Base-by-base conservation (phyloP, 2,329 filamentous ascomycete genomes). In the Trichophyton verrucosum region DNA sequence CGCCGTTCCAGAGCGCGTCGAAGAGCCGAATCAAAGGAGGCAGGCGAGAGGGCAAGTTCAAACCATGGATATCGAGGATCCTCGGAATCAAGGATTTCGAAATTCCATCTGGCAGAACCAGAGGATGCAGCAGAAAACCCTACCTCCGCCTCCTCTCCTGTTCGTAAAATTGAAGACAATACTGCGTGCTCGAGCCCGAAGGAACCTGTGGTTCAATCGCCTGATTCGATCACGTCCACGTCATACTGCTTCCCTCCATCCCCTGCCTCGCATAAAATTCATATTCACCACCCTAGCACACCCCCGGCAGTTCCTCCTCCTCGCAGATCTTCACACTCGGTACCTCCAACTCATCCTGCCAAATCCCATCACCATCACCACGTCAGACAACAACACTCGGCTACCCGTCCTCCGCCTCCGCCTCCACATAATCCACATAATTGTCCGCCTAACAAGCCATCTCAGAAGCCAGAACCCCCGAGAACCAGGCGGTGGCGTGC, bases 271-370 rank as follows among this genome's bases (percentile, higher is more conserved):
- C 55, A 33, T 24, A 57, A 40, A 24, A 7, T 33, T 4, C 27
- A 36, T 47, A 46, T 8, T 38, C 49, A 15, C 40, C 60, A 27
- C 59, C 59, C 57, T 42, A 60, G 49, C 30, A 58, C 36, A 40
- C 72, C 71, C n/a, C 74, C 74, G 1, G 73, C 73, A n/a, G 64
- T 76, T 8, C 74, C 74, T 24, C 74, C 73, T 44, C 75, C 72
- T 30, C 71, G 72, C 56, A 72, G 74, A 59, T 75, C 74, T 44
- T 68, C 68, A 7, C 68, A 70, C 42, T 65, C 69, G 8, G 64
- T 66, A 38, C 66, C 66, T 47, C 65, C 68, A 55, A 51, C 40
- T 36, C 33, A 51, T 47, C 57, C 55, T 22, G n/a, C 17, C 57
- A 64, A 56, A 57, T 60, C 8, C 46, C 64, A 15, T 61, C 64